phyloP scores from a whole-genome alignment of 1,284 basidiomycete genomes.

The Microbotryum saponariae region DNA sequence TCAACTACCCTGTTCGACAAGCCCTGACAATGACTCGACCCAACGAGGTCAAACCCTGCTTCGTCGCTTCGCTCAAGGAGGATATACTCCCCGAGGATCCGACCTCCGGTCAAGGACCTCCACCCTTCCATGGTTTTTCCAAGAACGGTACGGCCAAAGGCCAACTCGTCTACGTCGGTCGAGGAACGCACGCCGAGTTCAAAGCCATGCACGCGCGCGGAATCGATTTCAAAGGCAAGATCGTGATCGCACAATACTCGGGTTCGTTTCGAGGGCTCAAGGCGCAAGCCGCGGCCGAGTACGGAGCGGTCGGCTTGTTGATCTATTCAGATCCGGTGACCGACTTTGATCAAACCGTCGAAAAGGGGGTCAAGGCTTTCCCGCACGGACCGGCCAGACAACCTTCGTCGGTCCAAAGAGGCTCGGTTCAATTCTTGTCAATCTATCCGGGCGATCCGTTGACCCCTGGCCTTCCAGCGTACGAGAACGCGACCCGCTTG shows the following conservation, averaged over 20 bases:
- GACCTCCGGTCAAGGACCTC: conserved; percentile 38
- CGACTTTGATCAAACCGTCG: conserved; percentile 56
- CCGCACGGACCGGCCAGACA: conserved; percentile 82
- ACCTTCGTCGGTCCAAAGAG: conserved; percentile 69
- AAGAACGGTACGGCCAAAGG: conserved; percentile 46
- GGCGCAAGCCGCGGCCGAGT: conserved; percentile 72
- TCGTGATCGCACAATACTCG: conserved; percentile 80
- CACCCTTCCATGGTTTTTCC: conserved; percentile 45
- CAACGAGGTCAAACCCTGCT: conserved; percentile 51
- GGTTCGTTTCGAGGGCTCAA: conserved; percentile 72
- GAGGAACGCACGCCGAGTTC: conserved; percentile 71
- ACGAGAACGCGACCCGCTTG: conserved; percentile 65
- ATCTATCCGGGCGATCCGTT: conserved; percentile 73
- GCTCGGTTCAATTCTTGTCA: conserved; percentile 74
- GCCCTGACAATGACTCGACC: conserved; percentile 27
- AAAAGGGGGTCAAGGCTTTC: conserved; percentile 46
- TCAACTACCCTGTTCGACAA: conserved; percentile 29
- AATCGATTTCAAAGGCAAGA: conserved; percentile 65
- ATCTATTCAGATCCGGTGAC: conserved; percentile 87
- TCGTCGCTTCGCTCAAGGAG: conserved; percentile 51
- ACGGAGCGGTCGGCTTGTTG: conserved; percentile 55
- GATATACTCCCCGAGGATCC: conserved; percentile 45
- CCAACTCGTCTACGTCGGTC: conserved; percentile 70
- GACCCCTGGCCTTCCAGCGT: conserved; percentile 80
- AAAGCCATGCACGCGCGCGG: conserved; percentile 56